Percentiles rank a stretch among this genome's conserved stretches.
Conservation (phyloP, 169 alveolate species). For the Plasmodium vivax region DNA sequence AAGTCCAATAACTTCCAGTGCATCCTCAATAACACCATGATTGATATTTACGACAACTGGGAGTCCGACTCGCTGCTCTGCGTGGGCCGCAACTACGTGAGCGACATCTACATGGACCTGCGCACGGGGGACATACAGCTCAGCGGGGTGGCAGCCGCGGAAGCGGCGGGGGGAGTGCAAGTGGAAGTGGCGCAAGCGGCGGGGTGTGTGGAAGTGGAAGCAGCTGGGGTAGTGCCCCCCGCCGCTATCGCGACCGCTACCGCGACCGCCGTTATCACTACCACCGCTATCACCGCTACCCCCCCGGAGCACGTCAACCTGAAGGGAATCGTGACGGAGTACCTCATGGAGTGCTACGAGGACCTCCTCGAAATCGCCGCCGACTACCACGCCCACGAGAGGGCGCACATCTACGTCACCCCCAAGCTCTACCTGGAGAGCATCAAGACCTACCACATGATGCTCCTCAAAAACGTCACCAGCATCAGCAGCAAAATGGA, state of each 20-base stretch:
- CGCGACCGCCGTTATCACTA: too few relatives aligned
- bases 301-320: conserved; percentile 51
- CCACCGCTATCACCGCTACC: too few relatives aligned
- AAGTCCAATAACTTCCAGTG: conserved; percentile 81
- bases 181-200: too few relatives aligned
- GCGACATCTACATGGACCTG: conserved; percentile 35
- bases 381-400: conserved; percentile 79
- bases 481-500: conserved; percentile 27
- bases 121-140: conserved; percentile 44
- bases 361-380: conserved; percentile 39
- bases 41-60: conserved; percentile 70
- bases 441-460: conserved; percentile 91
- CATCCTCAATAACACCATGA: conserved; percentile 78
- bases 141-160: background rate
- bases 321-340: conserved; percentile 48
- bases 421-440: conserved; percentile 96
- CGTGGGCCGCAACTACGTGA: conserved; percentile 45
- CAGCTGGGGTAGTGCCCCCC: too few relatives aligned
- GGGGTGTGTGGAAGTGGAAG: too few relatives aligned
- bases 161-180: too few relatives aligned
- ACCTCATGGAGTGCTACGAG: conserved; percentile 56
- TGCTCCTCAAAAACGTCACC: conserved; percentile 89
- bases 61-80: conserved; percentile 65
- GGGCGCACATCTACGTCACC: conserved; percentile 95
- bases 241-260: too few relatives aligned